These are phyloP conservation scores for Asterella californica DNA, from an alignment of 225 moss, liverwort and hornwort genomes.

Conservation along the genomic window DNA sequence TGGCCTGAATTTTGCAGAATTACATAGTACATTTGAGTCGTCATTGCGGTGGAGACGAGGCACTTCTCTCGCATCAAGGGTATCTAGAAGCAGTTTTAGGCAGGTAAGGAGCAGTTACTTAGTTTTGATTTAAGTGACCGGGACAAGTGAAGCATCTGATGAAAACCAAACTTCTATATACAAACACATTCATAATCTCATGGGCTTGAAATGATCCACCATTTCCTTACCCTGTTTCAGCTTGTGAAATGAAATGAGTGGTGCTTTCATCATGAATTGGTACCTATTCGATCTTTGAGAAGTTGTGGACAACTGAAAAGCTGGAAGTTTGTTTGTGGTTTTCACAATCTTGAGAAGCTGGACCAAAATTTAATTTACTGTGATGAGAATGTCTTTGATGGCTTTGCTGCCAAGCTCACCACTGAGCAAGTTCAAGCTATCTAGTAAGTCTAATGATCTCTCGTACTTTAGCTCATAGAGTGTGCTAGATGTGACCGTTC, in stretches of 20 bases:
- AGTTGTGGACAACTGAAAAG: not conserved
- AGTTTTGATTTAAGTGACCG: not conserved
- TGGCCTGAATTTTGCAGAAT: too few species aligned
- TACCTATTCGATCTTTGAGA: not conserved
- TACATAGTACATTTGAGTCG: too few species aligned
- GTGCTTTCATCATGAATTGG: not conserved
- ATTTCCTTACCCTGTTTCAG: not conserved
- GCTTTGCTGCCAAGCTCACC: slow-evolving; percentile 16
- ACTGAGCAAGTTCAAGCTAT: not conserved
- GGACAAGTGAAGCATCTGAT: not conserved
- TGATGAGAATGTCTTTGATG: not conserved
- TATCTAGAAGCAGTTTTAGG: too few species aligned
- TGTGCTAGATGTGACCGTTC: not conserved
- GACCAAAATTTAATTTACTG: not conserved
- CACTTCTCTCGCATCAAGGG: too few species aligned
- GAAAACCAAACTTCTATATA: not conserved
- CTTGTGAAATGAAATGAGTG: not conserved
- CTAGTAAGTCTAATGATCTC: not conserved
- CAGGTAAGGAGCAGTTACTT: too few species aligned
- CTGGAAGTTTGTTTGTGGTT: not conserved
- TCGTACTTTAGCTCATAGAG: not conserved
- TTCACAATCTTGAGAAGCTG: not conserved
- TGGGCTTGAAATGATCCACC: too few species aligned
- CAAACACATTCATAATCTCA: not conserved
- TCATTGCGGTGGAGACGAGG: too few species aligned